Percentiles rank a stretch among this genome's conserved stretches.
phyloP scores from a whole-genome alignment of 176 grass and related monocot species.

The Carex littledalei region DNA sequence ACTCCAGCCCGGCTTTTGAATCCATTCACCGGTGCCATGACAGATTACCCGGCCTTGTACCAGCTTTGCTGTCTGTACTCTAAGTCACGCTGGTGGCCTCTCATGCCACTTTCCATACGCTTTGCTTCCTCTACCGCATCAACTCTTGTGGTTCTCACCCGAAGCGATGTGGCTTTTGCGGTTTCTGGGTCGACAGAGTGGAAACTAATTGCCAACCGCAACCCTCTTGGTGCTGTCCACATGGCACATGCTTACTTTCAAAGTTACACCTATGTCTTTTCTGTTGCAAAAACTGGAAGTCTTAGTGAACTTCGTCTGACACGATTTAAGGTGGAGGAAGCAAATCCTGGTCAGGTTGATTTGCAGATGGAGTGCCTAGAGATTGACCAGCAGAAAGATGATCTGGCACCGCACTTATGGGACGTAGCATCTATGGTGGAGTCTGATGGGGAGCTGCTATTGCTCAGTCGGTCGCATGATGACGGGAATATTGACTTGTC shows the following conservation, averaged over 20 bases:
- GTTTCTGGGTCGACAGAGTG: not conserved
- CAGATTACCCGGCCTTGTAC: not conserved
- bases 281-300: not conserved
- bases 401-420: not conserved
- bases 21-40: not conserved
- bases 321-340: not conserved
- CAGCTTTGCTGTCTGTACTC: not conserved
- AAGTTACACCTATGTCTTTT: not conserved
- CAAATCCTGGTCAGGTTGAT: not conserved
- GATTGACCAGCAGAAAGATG: not conserved
- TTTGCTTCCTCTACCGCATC: not conserved
- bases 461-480: not conserved
- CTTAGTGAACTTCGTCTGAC: not conserved
- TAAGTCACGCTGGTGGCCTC: not conserved
- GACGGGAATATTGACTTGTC: too few species aligned
- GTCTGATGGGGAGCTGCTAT: not conserved
- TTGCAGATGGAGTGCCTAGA: not conserved
- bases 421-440: not conserved
- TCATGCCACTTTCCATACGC: not conserved
- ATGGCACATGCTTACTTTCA: not conserved
- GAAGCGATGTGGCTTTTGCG: not conserved
- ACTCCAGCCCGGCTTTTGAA: not conserved
- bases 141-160: not conserved
- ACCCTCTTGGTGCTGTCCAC: not conserved
- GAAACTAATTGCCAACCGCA: not conserved